Percentiles rank a stretch among this genome's conserved stretches.
These are phyloP conservation scores for Pelargonium exstipulatum DNA, from an alignment of 441 rosid species.

Conservation along the genomic window DNA sequence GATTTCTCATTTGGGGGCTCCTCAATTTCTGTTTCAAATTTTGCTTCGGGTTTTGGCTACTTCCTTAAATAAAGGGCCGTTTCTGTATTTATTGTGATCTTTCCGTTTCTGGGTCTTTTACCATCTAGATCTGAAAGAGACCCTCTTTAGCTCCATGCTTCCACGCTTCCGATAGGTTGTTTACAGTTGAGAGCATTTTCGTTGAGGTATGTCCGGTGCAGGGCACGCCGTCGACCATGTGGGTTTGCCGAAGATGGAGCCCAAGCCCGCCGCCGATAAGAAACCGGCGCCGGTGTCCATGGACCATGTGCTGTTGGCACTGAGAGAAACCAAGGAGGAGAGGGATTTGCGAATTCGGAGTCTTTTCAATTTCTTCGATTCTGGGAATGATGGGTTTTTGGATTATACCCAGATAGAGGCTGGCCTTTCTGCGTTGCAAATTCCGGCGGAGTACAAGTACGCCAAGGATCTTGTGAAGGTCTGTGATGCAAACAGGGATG, in stretches of 20 bases:
- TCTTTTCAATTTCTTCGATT: slow-evolving; percentile 72
- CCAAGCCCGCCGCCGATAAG: slow-evolving; percentile 27
- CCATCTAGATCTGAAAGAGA: slow-evolving; percentile 6
- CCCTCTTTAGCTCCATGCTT: background rate
- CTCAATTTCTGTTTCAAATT: background rate
- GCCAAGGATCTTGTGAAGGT: slow-evolving; percentile 83
- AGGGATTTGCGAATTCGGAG: slow-evolving; percentile 70
- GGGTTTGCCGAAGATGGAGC: slow-evolving; percentile 25
- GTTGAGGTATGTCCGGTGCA: background rate
- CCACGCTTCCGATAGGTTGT: too few species aligned
- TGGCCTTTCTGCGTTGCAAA: slow-evolving; percentile 74
- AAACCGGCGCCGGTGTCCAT: slow-evolving; percentile 56
- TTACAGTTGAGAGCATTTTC: too few species aligned
- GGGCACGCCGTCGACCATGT: slow-evolving; percentile 39
- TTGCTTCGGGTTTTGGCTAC: background rate
- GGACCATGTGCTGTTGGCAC: slow-evolving; percentile 83
- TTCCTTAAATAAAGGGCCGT: background rate
- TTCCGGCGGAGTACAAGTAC: slow-evolving; percentile 79
- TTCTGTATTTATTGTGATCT: background rate
- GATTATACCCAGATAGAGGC: slow-evolving; percentile 77
- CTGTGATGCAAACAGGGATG: slow-evolving; percentile 81
- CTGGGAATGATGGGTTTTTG: slow-evolving; percentile 53
- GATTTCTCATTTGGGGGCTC: slow-evolving; percentile 11
- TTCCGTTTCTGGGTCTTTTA: background rate
- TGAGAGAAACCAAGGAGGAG: slow-evolving; percentile 78